A percentile compares a stretch with the other conserved stretches of the same genome.
phyloP scores from a whole-genome alignment of 2,329 filamentous ascomycete genomes.

The Colletotrichum navitas region DNA sequence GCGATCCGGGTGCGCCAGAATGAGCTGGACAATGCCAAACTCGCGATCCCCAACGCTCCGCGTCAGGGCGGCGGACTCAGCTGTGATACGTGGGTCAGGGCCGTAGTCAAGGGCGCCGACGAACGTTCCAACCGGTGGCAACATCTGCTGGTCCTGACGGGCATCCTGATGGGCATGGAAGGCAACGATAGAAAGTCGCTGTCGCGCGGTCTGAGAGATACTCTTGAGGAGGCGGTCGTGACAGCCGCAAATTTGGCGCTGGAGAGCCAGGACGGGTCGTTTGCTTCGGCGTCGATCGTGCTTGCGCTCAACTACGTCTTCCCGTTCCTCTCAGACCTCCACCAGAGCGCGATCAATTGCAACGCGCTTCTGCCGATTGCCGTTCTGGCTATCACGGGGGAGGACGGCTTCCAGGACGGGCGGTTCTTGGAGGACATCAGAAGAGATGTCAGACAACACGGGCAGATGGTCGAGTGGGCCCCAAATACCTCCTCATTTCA shows the following conservation, averaged over 20 bases:
- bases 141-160: conserved; percentile 84
- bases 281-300: conserved; percentile 67
- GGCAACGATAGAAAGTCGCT: conserved; percentile 72
- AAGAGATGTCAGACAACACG: conserved; percentile 70
- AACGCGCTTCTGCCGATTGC: conserved; percentile 78
- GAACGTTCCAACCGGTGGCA: conserved; percentile 79
- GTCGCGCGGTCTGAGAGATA: conserved; percentile 72
- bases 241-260: conserved; percentile 83
- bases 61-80: conserved; percentile 58
- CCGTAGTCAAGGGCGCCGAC: conserved; percentile 69
- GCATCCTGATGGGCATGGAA: conserved; percentile 82
- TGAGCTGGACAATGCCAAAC: conserved; percentile 54
- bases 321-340: conserved; percentile 73
- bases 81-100: conserved; percentile 68
- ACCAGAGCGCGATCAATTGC: conserved; percentile 72
- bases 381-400: conserved; percentile 75
- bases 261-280: conserved; percentile 57
- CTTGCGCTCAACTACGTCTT: conserved; percentile 84
- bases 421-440: conserved; percentile 80
- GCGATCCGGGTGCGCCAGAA: conserved; percentile 66
- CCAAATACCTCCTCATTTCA: conserved; percentile 70
- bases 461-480: conserved; percentile 74
- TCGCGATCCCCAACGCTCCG: conserved; percentile 46
- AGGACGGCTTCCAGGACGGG: conserved; percentile 80
- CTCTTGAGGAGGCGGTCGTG: conserved; percentile 79